Evolutionary conservation across 768 basidiomycete genomes (phyloP).

Genomic region (Russula sp.): DNA sequence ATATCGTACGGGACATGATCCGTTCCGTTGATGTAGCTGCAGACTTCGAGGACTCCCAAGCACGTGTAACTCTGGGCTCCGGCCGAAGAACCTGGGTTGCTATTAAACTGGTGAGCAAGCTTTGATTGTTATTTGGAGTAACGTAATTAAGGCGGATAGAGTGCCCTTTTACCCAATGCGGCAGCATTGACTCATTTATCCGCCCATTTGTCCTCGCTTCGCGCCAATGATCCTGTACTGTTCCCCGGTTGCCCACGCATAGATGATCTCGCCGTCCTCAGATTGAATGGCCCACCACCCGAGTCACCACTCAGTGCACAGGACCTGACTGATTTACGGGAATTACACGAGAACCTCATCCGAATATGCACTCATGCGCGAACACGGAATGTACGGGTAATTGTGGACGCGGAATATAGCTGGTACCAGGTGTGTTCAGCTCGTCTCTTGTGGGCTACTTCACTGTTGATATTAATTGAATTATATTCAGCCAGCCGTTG

Average conservation of each 20-base stretch:
- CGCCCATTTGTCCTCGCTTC: conserved; percentile 38
- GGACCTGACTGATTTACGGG: conserved; percentile 54
- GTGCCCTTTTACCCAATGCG: conserved; percentile 60
- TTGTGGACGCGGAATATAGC: conserved; percentile 81
- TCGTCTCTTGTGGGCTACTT: neutral
- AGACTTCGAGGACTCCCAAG: conserved; percentile 58
- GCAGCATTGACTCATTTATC: conserved; percentile 57
- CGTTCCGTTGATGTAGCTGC: conserved; percentile 71
- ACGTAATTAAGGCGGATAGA: conserved; percentile 32
- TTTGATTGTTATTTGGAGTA: neutral
- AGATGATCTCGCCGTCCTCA: conserved; percentile 51
- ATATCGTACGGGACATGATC: conserved; percentile 68
- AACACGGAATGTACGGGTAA: conserved; percentile 55
- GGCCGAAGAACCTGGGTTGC: conserved; percentile 75
- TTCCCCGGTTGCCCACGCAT: conserved; percentile 65
- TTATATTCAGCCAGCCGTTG: conserved; percentile 62
- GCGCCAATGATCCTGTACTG: conserved; percentile 29
- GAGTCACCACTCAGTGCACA: conserved; percentile 35
- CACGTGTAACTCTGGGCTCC: conserved; percentile 3
- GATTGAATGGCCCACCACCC: conserved; percentile 20
- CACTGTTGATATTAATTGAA: neutral
- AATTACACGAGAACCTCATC: conserved; percentile 53
- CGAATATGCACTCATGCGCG: conserved; percentile 59
- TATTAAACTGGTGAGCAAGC: conserved; percentile 64
- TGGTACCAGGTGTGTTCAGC: conserved; percentile 35